Percentiles rank a stretch among this genome's conserved stretches.
phyloP scores from a whole-genome alignment of 495 filamentous ascomycete genomes.

The Immersiella caudata region DNA sequence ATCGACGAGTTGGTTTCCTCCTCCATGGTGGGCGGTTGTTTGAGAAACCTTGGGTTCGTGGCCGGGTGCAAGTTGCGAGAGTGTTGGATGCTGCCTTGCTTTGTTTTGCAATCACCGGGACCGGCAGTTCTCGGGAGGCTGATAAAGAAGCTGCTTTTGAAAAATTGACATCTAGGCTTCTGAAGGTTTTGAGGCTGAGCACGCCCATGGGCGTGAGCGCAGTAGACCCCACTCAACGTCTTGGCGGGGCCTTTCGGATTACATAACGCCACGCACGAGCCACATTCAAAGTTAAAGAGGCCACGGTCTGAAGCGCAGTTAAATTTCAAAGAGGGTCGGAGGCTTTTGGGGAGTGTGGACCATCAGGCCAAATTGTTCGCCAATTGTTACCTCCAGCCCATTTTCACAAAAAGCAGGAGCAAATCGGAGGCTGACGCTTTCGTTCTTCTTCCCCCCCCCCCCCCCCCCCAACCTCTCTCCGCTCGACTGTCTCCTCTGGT shows the following conservation, averaged over 20 bases:
- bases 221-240: background rate
- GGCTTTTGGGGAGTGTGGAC: background rate
- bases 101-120: background rate
- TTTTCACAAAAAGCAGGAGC: background rate
- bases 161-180: background rate
- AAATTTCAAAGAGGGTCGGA: background rate
- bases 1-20: conserved; percentile 53
- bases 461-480: background rate
- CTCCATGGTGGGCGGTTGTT: conserved; percentile 48
- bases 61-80: background rate
- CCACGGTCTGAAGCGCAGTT: conserved; percentile 1
- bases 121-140: background rate
- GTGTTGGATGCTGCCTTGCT: background rate
- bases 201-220: conserved; percentile 1
- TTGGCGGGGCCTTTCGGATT: background rate
- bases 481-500: conserved; percentile 13
- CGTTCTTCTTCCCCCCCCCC: background rate
- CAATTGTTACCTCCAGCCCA: background rate
- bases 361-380: background rate
- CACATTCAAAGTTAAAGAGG: conserved; percentile 6
- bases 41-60: conserved; percentile 4
- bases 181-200: background rate
- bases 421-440: background rate
- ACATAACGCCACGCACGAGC: conserved; percentile 6
- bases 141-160: background rate